Evolutionary conservation across 2,329 filamentous ascomycete genomes (phyloP).

Genomic region (Botrytis fabae): DNA sequence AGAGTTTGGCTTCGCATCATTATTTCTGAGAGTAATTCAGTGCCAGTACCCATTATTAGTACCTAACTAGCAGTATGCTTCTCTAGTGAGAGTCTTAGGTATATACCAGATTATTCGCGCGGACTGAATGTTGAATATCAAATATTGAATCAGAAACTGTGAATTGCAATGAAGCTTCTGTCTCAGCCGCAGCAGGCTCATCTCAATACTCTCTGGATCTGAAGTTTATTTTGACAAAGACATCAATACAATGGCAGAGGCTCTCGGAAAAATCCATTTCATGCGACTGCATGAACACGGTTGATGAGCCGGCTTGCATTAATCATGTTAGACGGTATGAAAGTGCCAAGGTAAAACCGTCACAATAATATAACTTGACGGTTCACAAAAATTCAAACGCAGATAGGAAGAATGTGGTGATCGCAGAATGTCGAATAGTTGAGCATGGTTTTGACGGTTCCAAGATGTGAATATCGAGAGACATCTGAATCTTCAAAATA

Average conservation of each 20-base stretch:
- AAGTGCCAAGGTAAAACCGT: no score
- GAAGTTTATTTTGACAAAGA: background rate
- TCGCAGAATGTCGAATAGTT: background rate
- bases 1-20: background rate
- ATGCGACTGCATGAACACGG: background rate
- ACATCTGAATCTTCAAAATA: background rate
- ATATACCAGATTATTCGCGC: background rate
- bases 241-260: background rate
- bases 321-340: background rate
- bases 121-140: background rate
- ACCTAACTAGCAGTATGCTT: background rate
- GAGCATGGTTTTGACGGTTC: background rate
- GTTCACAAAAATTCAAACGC: no score
- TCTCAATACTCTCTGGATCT: background rate
- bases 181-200: background rate
- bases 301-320: background rate
- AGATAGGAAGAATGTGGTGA: background rate
- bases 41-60: fast-evolving
- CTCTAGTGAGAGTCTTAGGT: background rate
- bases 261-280: fast-evolving
- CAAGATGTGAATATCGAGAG: background rate
- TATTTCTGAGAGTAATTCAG: background rate
- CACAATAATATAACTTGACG: background rate
- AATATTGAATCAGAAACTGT: background rate
- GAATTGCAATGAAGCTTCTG: fast-evolving